A percentile compares a stretch with the other conserved stretches of the same genome.
These are phyloP conservation scores for Flaveria floridana DNA, from an alignment of 140 eudicot species.

Conservation along the genomic window DNA sequence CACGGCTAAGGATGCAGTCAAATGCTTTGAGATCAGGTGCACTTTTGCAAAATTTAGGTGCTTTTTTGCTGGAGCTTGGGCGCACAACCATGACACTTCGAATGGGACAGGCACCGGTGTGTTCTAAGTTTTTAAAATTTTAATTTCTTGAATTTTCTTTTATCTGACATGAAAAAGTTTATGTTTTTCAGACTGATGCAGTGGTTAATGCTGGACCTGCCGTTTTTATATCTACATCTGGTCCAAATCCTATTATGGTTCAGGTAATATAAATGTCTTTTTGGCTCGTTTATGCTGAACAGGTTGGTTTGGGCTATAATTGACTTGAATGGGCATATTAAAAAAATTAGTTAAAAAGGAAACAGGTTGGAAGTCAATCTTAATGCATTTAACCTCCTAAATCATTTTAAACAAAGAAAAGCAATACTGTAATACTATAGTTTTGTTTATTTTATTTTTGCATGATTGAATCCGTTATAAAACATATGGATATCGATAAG, in stretches of 20 bases:
- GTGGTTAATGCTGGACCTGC: constrained; percentile 90
- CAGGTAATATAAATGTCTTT: constrained; percentile 45
- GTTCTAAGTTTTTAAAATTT: constrained; percentile 27
- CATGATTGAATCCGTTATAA: background rate
- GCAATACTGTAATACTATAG: background rate
- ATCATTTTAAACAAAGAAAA: background rate
- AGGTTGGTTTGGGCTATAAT: background rate
- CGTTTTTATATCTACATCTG: constrained; percentile 68
- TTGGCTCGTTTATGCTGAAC: background rate
- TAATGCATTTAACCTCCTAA: background rate
- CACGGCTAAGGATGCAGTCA: constrained; percentile 61
- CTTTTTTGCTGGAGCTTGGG: constrained; percentile 86
- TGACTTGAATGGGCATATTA: background rate
- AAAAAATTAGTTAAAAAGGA: background rate
- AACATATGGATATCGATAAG: background rate
- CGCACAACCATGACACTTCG: constrained; percentile 79
- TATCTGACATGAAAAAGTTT: background rate
- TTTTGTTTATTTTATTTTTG: no score
- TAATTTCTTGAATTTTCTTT: background rate
- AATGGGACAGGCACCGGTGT: constrained; percentile 67
- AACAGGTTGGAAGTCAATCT: background rate
- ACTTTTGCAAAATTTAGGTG: constrained; percentile 72
- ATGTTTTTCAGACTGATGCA: constrained; percentile 54
- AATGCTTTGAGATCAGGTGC: constrained; percentile 73
- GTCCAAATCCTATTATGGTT: constrained; percentile 93